Evolutionary conservation across 805 yeast genomes (phyloP).

Genomic region (Metschnikowia henanensis): DNA sequence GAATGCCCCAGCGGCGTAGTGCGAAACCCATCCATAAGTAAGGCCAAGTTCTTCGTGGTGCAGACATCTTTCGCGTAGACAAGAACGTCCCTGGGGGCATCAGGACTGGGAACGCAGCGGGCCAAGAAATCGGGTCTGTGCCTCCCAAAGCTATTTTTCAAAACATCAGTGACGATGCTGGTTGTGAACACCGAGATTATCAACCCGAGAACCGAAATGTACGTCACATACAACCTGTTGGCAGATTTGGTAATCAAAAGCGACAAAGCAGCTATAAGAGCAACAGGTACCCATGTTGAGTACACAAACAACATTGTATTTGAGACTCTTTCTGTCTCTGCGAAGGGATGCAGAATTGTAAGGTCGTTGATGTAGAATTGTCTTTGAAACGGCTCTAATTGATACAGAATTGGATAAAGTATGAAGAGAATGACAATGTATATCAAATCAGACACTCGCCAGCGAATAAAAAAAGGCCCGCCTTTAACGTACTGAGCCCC

Average conservation of each 20-base stretch:
- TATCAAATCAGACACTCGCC: constrained; percentile 21
- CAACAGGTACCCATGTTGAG: constrained; percentile 51
- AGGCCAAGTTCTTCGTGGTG: constrained; percentile 46
- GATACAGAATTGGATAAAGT: constrained; percentile 23
- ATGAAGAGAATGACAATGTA: constrained; percentile 24
- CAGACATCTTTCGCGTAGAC: constrained; percentile 67
- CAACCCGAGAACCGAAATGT: constrained; percentile 67
- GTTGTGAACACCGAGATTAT: constrained; percentile 58
- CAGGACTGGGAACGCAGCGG: constrained; percentile 70
- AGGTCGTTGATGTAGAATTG: constrained; percentile 76
- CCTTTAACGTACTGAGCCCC: constrained; percentile 14
- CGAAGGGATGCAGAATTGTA: constrained; percentile 79
- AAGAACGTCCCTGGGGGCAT: constrained; percentile 52
- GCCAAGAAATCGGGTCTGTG: constrained; percentile 91
- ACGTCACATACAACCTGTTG: constrained; percentile 60
- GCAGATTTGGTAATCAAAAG: constrained; percentile 47
- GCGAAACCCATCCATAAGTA: constrained; percentile 69
- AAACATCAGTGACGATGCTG: constrained; percentile 63
- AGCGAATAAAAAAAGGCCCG: constrained; percentile 14
- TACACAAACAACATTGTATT: constrained; percentile 52
- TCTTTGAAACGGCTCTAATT: constrained; percentile 65
- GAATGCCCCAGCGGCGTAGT: constrained; percentile 87
- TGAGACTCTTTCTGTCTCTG: constrained; percentile 71
- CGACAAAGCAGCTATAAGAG: constrained; percentile 34
- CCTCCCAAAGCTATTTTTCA: constrained; percentile 86